These are phyloP conservation scores for Saccharomycopsis sp. DNA, from an alignment of 805 yeast species.

Conservation along the genomic window DNA sequence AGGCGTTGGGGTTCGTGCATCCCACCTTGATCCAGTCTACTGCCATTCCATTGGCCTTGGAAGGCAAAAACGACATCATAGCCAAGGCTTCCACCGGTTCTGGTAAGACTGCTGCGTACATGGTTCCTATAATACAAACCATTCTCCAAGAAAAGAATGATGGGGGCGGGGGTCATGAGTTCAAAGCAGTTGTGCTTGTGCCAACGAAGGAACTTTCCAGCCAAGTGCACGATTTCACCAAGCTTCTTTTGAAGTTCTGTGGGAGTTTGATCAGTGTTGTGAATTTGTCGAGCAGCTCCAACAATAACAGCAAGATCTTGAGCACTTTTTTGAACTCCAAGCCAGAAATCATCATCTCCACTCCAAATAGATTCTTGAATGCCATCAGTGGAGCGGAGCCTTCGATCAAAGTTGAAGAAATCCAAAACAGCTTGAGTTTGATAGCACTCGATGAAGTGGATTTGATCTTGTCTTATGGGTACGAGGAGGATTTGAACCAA, in stretches of 20 bases:
- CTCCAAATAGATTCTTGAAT: slow-evolving; percentile 55
- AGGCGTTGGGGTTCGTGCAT: slow-evolving; percentile 65
- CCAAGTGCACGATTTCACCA: slow-evolving; percentile 69
- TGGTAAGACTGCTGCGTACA: slow-evolving; percentile 97
- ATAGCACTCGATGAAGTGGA: slow-evolving; percentile 73
- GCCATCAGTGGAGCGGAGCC: slow-evolving; percentile 33
- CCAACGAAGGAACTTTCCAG: slow-evolving; percentile 89
- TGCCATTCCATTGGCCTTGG: slow-evolving; percentile 86
- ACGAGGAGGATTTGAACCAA: slow-evolving; percentile 71
- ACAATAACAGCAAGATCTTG: slow-evolving; percentile 60
- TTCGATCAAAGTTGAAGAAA: slow-evolving; percentile 24
- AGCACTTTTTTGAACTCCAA: slow-evolving; percentile 57
- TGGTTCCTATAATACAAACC: slow-evolving; percentile 84
- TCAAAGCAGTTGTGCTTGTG: slow-evolving; percentile 66
- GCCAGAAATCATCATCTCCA: slow-evolving; percentile 78
- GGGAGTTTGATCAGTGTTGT: slow-evolving; percentile 53
- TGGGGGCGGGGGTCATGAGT: slow-evolving; percentile 19
- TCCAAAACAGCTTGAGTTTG: slow-evolving; percentile 34
- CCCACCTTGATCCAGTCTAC: slow-evolving; percentile 89
- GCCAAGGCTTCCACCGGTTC: slow-evolving; percentile 99
- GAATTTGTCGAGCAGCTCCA: slow-evolving; percentile 47
- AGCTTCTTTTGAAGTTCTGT: slow-evolving; percentile 61
- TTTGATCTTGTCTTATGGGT: slow-evolving; percentile 80
- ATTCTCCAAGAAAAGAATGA: slow-evolving; percentile 40
- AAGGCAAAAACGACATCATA: slow-evolving; percentile 87